phyloP scores from a whole-genome alignment of 805 yeast genomes.

The Naumovozyma baii region DNA sequence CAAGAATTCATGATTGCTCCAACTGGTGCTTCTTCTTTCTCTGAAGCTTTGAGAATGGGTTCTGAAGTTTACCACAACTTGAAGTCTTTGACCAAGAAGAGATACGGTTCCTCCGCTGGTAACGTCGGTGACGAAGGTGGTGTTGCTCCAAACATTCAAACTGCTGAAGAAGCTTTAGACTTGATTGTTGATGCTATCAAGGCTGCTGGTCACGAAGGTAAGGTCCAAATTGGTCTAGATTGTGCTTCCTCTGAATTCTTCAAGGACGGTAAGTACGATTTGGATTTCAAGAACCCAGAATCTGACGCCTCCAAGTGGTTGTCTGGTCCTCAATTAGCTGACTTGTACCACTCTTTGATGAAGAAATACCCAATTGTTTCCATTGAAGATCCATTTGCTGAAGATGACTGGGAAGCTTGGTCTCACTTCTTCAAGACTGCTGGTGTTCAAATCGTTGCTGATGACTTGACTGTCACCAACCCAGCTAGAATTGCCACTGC shows the following conservation, averaged over 20 bases:
- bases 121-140: conserved; percentile 99
- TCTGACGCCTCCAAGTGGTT: conserved; percentile 88
- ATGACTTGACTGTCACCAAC: conserved; percentile 98
- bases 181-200: conserved; percentile 83
- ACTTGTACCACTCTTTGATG: conserved; percentile 68
- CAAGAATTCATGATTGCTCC: conserved; percentile 99
- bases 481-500: conserved; percentile 90
- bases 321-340: conserved; percentile 78
- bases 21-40: conserved; percentile 77
- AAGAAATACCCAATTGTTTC: conserved; percentile 95
- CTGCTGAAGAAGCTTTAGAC: conserved; percentile 96
- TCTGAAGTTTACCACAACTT: conserved; percentile 96
- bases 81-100: conserved; percentile 85
- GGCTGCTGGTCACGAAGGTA: conserved; percentile 91
- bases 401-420: conserved; percentile 99
- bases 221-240: conserved; percentile 86
- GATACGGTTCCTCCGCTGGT: conserved; percentile 97
- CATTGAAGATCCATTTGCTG: conserved; percentile 97
- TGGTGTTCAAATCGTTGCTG: conserved; percentile 89
- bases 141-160: conserved; percentile 95
- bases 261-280: conserved; percentile 94
- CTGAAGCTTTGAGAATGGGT: conserved; percentile 95
- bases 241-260: conserved; percentile 96
- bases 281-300: conserved; percentile 96
- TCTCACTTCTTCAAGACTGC: conserved; percentile 67